Evolutionary conservation across 176 grass and related monocot genomes (phyloP).

Genomic region (Oryza coarctata): DNA sequence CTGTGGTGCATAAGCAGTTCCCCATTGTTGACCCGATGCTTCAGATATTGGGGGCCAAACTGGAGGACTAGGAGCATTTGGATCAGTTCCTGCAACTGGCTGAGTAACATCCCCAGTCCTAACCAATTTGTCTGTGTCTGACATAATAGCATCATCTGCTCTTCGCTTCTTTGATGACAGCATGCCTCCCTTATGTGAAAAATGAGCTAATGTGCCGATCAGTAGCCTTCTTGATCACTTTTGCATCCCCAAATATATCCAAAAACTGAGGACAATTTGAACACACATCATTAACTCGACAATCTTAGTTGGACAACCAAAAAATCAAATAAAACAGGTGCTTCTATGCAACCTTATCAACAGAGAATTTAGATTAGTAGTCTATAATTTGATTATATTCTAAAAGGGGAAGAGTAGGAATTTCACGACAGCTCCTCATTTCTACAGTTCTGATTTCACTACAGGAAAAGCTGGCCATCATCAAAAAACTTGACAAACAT

Average conservation of each 20-base stretch:
- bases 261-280: conserved; percentile 62
- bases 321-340: not conserved
- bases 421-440: no score
- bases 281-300: conserved; percentile 18
- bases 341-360: not conserved
- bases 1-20: conserved; percentile 63
- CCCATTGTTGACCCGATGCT: conserved; percentile 63
- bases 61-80: conserved; percentile 60
- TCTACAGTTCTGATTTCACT: no score
- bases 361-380: not conserved
- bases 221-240: conserved; percentile 79
- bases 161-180: conserved; percentile 78
- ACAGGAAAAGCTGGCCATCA: no score
- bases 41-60: conserved; percentile 57
- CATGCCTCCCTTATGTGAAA: conserved; percentile 63
- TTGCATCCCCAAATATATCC: conserved; percentile 90
- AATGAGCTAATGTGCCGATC: conserved; percentile 62
- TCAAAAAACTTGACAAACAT: no score
- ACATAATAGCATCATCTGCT: conserved; percentile 68
- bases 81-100: conserved; percentile 53
- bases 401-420: no score
- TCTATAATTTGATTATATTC: no score
- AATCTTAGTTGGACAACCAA: not conserved
- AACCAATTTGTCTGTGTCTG: conserved; percentile 68
- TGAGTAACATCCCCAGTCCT: conserved; percentile 61